phyloP scores from a whole-genome alignment of 2,329 filamentous ascomycete genomes.

The Ophiostoma sp. region DNA sequence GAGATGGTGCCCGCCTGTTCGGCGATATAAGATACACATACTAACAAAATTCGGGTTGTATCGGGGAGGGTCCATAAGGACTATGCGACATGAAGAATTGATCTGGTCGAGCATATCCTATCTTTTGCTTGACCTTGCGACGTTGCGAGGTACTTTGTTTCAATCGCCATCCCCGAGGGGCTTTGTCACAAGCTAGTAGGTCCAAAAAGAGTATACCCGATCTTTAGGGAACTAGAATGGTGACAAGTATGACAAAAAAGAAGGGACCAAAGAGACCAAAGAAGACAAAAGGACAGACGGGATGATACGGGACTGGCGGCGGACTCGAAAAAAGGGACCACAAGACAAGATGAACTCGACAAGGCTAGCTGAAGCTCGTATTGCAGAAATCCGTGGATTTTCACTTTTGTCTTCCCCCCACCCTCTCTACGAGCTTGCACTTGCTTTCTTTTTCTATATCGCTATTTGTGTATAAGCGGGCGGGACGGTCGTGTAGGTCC shows the following conservation, averaged over 20 bases:
- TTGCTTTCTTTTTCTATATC: not conserved
- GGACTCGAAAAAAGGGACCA: not conserved
- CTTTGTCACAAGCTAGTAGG: not conserved
- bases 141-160: not conserved
- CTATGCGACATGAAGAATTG: too few relatives aligned
- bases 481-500: not conserved
- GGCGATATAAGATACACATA: too few relatives aligned
- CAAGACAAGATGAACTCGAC: not conserved
- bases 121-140: not conserved
- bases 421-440: not conserved
- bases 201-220: not conserved
- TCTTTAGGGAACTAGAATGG: not conserved
- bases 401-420: not conserved
- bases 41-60: too few relatives aligned
- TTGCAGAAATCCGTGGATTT: not conserved
- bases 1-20: not conserved
- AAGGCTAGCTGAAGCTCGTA: slow-evolving; percentile 3
- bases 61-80: too few relatives aligned
- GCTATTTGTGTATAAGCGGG: not conserved
- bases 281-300: not conserved
- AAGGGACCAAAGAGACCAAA: too few relatives aligned
- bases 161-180: not conserved
- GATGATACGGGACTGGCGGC: not conserved
- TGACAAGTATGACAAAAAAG: not conserved
- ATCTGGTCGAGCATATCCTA: not conserved